These are phyloP conservation scores for Aspergillus intermedius DNA, from an alignment of 2,329 filamentous ascomycete genomes.

Conservation along the genomic window DNA sequence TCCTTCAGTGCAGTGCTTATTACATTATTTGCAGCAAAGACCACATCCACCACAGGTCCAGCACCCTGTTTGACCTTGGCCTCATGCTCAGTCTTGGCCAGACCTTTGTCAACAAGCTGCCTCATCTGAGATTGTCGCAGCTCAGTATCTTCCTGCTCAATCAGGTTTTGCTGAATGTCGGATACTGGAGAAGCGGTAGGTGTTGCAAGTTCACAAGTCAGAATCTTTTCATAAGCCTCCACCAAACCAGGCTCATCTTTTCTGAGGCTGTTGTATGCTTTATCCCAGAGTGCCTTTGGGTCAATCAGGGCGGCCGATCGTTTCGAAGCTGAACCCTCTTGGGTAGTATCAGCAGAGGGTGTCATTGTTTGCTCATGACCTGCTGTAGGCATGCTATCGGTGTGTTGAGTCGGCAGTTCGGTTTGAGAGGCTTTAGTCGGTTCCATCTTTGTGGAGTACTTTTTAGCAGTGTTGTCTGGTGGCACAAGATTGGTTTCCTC, in stretches of 20 bases:
- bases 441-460: not conserved
- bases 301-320: not conserved
- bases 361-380: not conserved
- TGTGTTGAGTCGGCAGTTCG: not conserved
- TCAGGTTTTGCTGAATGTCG: not conserved
- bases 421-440: not conserved
- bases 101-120: not conserved
- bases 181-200: not conserved
- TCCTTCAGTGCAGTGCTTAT: too few relatives aligned
- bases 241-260: not conserved
- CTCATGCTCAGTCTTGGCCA: too few relatives aligned
- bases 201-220: not conserved
- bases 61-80: too few relatives aligned
- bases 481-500: not conserved
- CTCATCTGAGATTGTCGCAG: not conserved
- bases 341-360: not conserved
- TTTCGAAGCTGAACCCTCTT: not conserved
- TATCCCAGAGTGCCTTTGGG: not conserved
- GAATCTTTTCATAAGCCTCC: not conserved
- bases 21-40: too few relatives aligned
- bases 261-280: not conserved
- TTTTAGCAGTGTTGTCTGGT: not conserved
- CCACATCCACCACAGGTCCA: too few relatives aligned
- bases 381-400: not conserved
- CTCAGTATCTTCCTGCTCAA: not conserved